Evolutionary conservation across 1,139 yeast species (phyloP).

Genomic region (Diutina pseudorugosa): DNA sequence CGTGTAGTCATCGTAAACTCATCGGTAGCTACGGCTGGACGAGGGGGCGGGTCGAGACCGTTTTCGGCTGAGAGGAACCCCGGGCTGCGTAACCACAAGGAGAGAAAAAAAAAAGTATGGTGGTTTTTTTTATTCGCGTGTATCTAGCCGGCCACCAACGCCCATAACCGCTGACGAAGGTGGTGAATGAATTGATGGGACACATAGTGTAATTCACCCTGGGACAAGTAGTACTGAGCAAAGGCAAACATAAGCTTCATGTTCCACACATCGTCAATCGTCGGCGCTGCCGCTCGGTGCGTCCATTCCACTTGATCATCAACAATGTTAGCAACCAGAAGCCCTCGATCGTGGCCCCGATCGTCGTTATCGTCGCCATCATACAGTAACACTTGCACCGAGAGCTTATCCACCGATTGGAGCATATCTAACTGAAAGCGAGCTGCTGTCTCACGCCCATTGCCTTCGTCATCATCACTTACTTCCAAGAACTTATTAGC

Average conservation of each 20-base stretch:
- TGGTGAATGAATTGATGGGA: not conserved
- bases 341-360: conserved; percentile 9
- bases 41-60: no score
- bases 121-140: no score
- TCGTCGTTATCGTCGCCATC: conserved; percentile 3
- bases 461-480: conserved; percentile 17
- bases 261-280: conserved; percentile 54
- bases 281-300: conserved; percentile 32
- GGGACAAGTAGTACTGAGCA: not conserved
- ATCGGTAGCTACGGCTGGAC: no score
- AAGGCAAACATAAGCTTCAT: conserved; percentile 42
- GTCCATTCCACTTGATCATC: conserved; percentile 47
- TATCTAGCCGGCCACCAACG: not conserved
- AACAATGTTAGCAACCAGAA: conserved; percentile 33
- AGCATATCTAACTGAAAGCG: conserved; percentile 18
- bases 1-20: no score
- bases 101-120: no score
- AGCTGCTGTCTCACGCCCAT: conserved; percentile 14
- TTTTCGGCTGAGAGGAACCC: no score
- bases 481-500: conserved; percentile 10
- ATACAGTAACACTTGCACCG: conserved; percentile 13
- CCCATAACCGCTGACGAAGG: not conserved
- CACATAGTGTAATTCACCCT: not conserved
- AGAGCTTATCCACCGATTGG: conserved; percentile 25
- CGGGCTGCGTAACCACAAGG: no score